Evolutionary conservation across 495 filamentous ascomycete species (phyloP), one percentile per base, ranked within the genome.

Genomic region (Lasiosphaeris hirsuta): DNA sequence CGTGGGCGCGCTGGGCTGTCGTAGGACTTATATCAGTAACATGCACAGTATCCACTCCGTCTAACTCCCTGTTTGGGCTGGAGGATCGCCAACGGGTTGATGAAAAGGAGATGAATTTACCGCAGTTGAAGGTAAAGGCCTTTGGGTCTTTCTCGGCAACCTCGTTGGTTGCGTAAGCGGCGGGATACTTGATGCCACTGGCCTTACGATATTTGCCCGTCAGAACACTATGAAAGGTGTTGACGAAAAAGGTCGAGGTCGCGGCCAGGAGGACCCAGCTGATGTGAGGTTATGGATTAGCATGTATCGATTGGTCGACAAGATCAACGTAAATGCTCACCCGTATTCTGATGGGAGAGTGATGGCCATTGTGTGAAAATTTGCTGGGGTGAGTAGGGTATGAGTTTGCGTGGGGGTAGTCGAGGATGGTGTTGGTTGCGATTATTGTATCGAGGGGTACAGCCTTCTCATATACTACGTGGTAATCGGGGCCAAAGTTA

Each of bases 1-100:
- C 65, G 74, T 92, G 88, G 5, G 87, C 84, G 51, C 88, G 83
- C 69, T 91, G 88, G 40, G 86, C 84, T 73, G 50, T 43, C 5
- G 11, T 7, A 1, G 13, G 23, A 30, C 5, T 30, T 5, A 30
- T 30, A 30, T 30, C 23, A 30, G 23, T 30, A 30, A 30, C 23
- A 30, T 30, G 23, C 23, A 2, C 23, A 5, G 39, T 42, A 7
- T 4, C 13, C 0, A 17, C 5, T 30, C 23, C 23, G 23, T 30
- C 23, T 30, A 30, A 30, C 23, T 30, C 23, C 23, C 23, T 5
- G 23, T 30, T 30, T 30, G 23, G 23, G 23, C 2, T 30, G 23
- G 23, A 5, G 2, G 23, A 30, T 2, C 5, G 23, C 23, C 23
- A 30, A 30, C 23, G 23, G 44, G 40, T 0, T 35, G 41, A 14